A percentile compares a stretch with the other conserved stretches of the same genome.
These are phyloP conservation scores for Verticillium dahliae DNA, from an alignment of 2,329 filamentous ascomycete species.

Conservation along the genomic window DNA sequence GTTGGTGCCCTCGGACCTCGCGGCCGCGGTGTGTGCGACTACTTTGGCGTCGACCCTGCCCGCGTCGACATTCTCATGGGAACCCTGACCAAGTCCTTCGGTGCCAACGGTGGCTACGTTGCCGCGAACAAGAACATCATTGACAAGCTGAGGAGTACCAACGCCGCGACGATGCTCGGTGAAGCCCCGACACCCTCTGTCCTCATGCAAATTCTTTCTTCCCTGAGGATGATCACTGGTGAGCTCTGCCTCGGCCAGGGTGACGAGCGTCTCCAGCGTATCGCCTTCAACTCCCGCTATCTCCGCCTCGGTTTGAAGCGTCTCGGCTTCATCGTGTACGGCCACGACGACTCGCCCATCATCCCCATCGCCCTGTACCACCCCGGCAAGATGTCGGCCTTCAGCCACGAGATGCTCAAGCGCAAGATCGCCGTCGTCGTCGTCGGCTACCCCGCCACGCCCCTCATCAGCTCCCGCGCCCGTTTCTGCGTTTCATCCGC, in stretches of 20 bases:
- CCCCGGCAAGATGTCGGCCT: conserved; percentile 97
- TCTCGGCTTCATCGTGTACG: conserved; percentile 92
- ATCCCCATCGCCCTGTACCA: conserved; percentile 93
- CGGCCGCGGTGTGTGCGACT: conserved; percentile 93
- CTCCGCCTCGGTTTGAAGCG: conserved; percentile 96
- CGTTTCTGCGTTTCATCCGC: conserved; percentile 94
- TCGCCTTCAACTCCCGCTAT: conserved; percentile 97
- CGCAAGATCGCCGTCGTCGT: conserved; percentile 97
- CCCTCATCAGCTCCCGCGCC: conserved; percentile 87
- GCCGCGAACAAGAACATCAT: conserved; percentile 85
- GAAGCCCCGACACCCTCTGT: conserved; percentile 85
- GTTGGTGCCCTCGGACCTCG: conserved; percentile 84
- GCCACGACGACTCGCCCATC: conserved; percentile 96
- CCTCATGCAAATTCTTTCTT: conserved; percentile 81
- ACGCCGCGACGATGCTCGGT: conserved; percentile 79
- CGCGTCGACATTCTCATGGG: conserved; percentile 97
- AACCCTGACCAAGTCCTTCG: conserved; percentile 96
- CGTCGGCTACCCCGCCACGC: conserved; percentile 94
- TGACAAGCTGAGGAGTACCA: conserved; percentile 80
- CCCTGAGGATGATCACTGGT: conserved; percentile 82
- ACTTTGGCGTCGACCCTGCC: conserved; percentile 82
- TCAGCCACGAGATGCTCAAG: conserved; percentile 97
- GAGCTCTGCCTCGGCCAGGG: conserved; percentile 86
- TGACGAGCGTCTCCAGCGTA: conserved; percentile 87
- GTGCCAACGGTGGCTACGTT: conserved; percentile 94